These are phyloP conservation scores for Linum tenue DNA, from an alignment of 345 rosid genomes.

Conservation along the genomic window DNA sequence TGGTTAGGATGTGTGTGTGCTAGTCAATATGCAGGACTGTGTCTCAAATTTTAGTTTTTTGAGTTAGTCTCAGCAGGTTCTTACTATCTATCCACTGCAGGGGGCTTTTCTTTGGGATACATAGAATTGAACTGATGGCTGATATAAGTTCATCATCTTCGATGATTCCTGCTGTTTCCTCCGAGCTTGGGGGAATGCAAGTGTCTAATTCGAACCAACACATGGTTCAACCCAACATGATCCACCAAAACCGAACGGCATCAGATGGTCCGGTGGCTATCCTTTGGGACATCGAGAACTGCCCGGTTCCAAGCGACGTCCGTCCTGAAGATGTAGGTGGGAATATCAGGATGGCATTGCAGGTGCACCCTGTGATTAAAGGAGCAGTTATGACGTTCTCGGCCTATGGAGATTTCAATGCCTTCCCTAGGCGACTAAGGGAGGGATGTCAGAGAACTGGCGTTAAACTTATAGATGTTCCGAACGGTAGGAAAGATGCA, in stretches of 20 bases:
- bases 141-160: not conserved
- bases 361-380: conserved; percentile 68
- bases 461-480: conserved; percentile 87
- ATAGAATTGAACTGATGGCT: not conserved
- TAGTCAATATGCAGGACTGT: no score
- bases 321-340: conserved; percentile 90
- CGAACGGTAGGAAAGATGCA: conserved; percentile 94
- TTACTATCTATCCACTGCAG: not conserved
- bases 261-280: conserved; percentile 67
- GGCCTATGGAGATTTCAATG: conserved; percentile 93
- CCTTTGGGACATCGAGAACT: conserved; percentile 96
- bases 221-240: conserved; percentile 21
- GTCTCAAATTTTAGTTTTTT: no score
- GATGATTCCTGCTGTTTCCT: conserved; percentile 6
- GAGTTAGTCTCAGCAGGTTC: not conserved
- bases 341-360: conserved; percentile 85
- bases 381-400: conserved; percentile 74
- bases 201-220: conserved; percentile 25
- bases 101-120: no score
- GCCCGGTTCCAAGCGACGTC: conserved; percentile 83
- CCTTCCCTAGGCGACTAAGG: conserved; percentile 81
- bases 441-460: conserved; percentile 99
- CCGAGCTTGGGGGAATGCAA: conserved; percentile 2
- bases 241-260: conserved; percentile 27
- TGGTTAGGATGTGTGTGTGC: no score